A percentile compares a stretch with the other conserved stretches of the same genome.
phyloP scores from a whole-genome alignment of 1,284 basidiomycete species.

The Termitomyces sp. region DNA sequence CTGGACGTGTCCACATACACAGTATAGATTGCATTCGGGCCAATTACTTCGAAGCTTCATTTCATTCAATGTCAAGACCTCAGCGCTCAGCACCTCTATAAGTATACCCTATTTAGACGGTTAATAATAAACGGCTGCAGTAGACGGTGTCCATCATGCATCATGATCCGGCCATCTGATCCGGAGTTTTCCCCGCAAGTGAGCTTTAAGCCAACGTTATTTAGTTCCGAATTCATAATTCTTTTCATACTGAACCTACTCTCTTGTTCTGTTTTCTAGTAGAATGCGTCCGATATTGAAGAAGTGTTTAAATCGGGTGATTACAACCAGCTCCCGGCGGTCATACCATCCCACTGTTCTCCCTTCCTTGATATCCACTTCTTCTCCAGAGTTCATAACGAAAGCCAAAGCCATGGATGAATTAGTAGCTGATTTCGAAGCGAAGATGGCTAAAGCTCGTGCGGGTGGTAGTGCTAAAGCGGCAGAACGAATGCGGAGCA shows the following conservation, averaged over 20 bases:
- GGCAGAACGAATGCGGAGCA: constrained; percentile 70
- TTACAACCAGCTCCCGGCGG: constrained; percentile 13
- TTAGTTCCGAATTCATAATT: constrained; percentile 6
- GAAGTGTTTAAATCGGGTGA: constrained; percentile 20
- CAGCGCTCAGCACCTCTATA: no score
- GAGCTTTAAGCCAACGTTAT: constrained; percentile 2
- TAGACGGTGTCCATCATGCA: neutral
- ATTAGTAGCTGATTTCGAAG: constrained; percentile 59
- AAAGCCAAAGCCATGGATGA: constrained; percentile 65
- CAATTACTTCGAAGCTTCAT: neutral
- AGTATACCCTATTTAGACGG: no score
- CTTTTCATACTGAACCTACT: neutral
- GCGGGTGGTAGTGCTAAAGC: constrained; percentile 67
- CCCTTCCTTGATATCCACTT: constrained; percentile 64
- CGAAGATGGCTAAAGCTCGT: constrained; percentile 51
- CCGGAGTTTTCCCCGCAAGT: constrained; percentile 20
- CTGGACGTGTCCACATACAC: neutral
- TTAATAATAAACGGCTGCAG: no score
- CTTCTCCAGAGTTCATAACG: constrained; percentile 64
- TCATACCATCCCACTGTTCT: constrained; percentile 66
- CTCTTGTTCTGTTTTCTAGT: neutral
- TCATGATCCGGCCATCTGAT: constrained; percentile 31
- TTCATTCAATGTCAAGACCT: no score
- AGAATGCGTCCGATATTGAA: constrained; percentile 25
- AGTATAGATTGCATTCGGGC: neutral